Evolutionary conservation across 208 protist genomes (phyloP), one percentile per base, ranked within the genome.

Genomic region (Trypanosomatidae sp.): DNA sequence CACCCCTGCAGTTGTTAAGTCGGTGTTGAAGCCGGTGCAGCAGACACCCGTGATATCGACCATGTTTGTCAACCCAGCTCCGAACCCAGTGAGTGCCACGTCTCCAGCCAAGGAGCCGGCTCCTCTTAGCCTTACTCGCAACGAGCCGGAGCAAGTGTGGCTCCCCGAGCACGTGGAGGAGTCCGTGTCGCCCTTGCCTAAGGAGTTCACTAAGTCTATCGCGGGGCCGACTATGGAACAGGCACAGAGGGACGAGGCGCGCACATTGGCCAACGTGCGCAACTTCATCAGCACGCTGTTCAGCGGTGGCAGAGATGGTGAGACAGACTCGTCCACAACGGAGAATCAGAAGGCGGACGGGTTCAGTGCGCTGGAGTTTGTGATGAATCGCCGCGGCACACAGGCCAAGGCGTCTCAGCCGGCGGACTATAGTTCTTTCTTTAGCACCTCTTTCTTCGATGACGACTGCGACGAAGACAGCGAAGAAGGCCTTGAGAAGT

Each of bases 391-490:
- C 52, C 59, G 70, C 19, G 13, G 53, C 46, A 41, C 71, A 10
- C 59, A 60, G 69, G 12, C 71, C 0, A 80, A 79, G 64, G 15
- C 69, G n/a, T 69, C 78, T 25, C 67, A 79, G 50, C 69, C 68
- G 33, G 69, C 74, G 53, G 69, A 69, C 59, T 84, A 80, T 59
- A 77, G 60, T 67, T 81, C 60, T 49, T 84, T 81, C 49, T 79
- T 79, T 22, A 84, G 55, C 71, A 80, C 62, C 41, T 71, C 49
- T 56, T 68, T 83, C 62, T 80, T 81, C 41, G 80, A 77, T 28
- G 85, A 89, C 62, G 83, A 85, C 47, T 62, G 59, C 39, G 83
- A 86, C 59, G 84, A 83, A 64, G 79, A 83, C 60, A 77, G 74
- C 62, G 72, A 79, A 62, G 77, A 84, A 58, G 52, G 71, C 25